Evolutionary conservation across 2,329 filamentous ascomycete species (phyloP), one percentile per base, ranked within the genome.

Genomic region (Trichophyton simii): DNA sequence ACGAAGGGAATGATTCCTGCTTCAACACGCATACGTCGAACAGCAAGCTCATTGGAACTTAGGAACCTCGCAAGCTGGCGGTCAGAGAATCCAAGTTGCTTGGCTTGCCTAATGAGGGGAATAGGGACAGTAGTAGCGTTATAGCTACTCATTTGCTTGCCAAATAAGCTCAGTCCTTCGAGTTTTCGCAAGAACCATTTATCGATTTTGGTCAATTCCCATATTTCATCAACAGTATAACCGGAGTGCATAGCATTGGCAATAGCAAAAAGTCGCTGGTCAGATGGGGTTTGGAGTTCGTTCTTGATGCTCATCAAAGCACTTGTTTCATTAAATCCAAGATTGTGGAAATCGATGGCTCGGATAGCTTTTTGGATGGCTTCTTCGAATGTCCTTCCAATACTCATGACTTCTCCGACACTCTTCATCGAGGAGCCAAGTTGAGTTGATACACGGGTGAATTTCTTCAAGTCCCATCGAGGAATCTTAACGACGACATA

Each of bases 401-500:
- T 96, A 70, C 88, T 92, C 94, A 99, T 97, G 67, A 99, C 94
- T 74, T 99, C 94, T 71, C 94, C 94, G 60, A 99, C 91, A 83
- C 90, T 96, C 86, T 97, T 99, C 94, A 99, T 99, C 11, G 92
- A 96, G 2, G 94, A 97, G 34, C 91, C 92, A 25, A 99, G 87
- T 71, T 95, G 87, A 0, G 91, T 97, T 3, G 92, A 97, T 22
- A 97, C 94, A 67, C 94, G 86, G 31, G 89, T 95, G 77, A 99
- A 99, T 78, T 99, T 99, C 82, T 97, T 97, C 71, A 99, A 77
- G 77, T 99, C 94, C 94, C 94, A 99, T 68, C 94, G 84, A 55
- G 94, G 94, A 79, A 99, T 97, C 83, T 99, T 99, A 68, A 97
- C 92, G 18, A 97, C 94, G 59, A 95, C 89, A 73, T 99, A 99